Evolutionary conservation across 352 stramenopile genomes (phyloP).

Genomic region (Globisporangium rhizosaccharum): DNA sequence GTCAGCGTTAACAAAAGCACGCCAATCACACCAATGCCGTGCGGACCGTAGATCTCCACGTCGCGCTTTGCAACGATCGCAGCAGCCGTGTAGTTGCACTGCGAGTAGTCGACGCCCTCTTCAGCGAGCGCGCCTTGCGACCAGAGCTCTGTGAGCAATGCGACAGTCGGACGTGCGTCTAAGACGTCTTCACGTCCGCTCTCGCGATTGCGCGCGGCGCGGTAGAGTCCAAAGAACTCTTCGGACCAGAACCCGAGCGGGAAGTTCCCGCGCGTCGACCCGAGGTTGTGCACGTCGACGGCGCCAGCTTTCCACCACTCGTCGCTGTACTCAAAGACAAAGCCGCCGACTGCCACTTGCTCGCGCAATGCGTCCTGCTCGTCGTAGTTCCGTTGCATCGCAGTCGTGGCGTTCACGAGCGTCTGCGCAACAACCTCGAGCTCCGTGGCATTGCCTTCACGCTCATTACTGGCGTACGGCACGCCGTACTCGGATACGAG

Average conservation of each 20-base stretch:
- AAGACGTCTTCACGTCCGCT: slow-evolving; percentile 25
- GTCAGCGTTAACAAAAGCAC: slow-evolving; percentile 9
- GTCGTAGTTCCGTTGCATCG: slow-evolving; percentile 58
- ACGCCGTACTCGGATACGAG: slow-evolving; percentile 62
- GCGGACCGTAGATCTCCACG: slow-evolving; percentile 14
- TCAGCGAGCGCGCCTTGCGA: slow-evolving; percentile 21
- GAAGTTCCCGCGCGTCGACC: slow-evolving; percentile 41
- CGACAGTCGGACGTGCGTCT: slow-evolving; percentile 42
- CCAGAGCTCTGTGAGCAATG: slow-evolving; percentile 45
- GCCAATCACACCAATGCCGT: slow-evolving; percentile 16
- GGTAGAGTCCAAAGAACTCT: slow-evolving; percentile 57
- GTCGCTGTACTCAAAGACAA: slow-evolving; percentile 75
- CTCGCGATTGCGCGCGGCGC: slow-evolving; percentile 10
- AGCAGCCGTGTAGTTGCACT: slow-evolving; percentile 17
- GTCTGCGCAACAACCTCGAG: slow-evolving; percentile 37
- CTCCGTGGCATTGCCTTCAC: slow-evolving; percentile 30
- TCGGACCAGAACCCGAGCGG: slow-evolving; percentile 58
- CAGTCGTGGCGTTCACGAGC: slow-evolving; percentile 37
- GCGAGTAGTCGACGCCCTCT: slow-evolving; percentile 31
- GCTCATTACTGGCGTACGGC: slow-evolving; percentile 47
- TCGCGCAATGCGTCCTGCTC: slow-evolving; percentile 34
- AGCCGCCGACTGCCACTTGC: slow-evolving; percentile 54
- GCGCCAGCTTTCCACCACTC: slow-evolving; percentile 71
- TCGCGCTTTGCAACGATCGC: slow-evolving; percentile 8
- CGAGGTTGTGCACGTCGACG: slow-evolving; percentile 41